These are phyloP conservation scores for Hortiboletus flavorubellus DNA, from an alignment of 768 basidiomycete genomes.

Conservation along the genomic window DNA sequence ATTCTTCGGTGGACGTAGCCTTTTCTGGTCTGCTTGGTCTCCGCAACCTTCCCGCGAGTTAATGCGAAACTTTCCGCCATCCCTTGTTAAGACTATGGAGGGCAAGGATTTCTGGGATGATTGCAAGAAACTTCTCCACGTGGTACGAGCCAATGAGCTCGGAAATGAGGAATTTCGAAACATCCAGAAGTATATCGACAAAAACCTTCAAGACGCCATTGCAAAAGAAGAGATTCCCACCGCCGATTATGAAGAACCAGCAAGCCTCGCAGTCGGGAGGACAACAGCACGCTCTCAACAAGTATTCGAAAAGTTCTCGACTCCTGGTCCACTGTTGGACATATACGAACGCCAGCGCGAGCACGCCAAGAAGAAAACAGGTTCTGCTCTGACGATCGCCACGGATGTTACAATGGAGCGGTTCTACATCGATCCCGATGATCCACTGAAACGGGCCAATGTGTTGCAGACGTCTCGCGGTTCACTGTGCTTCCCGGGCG, in stretches of 20 bases:
- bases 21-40: slow-evolving; percentile 19
- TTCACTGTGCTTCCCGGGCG: slow-evolving; percentile 8
- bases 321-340: slow-evolving; percentile 13
- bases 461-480: slow-evolving; percentile 18
- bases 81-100: not conserved
- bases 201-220: not conserved
- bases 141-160: not conserved
- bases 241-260: not conserved
- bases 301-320: slow-evolving; percentile 19
- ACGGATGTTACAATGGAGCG: slow-evolving; percentile 8
- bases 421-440: slow-evolving; percentile 12
- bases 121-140: slow-evolving; percentile 1
- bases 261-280: slow-evolving; percentile 13
- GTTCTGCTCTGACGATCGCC: slow-evolving; percentile 17
- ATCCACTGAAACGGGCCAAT: not conserved
- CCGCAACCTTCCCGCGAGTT: slow-evolving; percentile 6
- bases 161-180: slow-evolving; percentile 1
- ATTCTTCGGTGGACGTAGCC: slow-evolving; percentile 18
- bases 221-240: not conserved
- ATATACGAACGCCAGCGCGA: slow-evolving; percentile 14
- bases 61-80: slow-evolving; percentile 15
- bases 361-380: slow-evolving; percentile 3
- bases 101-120: slow-evolving; percentile 3
- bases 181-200: slow-evolving; percentile 3
- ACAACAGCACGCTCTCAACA: slow-evolving; percentile 4